Conservation (phyloP, 2,329 filamentous ascomycete genomes). For the Dactylonectria macrodidyma region DNA sequence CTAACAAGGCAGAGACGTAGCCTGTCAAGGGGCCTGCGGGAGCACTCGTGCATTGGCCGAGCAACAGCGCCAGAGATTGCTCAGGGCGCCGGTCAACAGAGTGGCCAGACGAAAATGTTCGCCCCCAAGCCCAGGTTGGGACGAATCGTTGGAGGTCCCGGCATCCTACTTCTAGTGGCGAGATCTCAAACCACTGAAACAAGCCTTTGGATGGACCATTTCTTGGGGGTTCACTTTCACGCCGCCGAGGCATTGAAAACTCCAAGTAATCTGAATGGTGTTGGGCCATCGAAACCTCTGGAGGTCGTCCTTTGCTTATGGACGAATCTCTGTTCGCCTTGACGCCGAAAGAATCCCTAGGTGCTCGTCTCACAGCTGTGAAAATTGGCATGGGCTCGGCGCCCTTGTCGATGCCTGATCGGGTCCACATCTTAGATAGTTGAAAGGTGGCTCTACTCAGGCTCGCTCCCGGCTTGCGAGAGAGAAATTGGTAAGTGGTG, state of each 20-base stretch:
- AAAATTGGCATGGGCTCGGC: slow-evolving; percentile 42
- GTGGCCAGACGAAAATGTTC: slow-evolving; percentile 38
- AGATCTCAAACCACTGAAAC: slow-evolving; percentile 46
- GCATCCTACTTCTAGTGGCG: slow-evolving; percentile 40
- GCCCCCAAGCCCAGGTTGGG: slow-evolving; percentile 44
- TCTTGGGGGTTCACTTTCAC: background rate
- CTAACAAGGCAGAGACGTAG: slow-evolving; percentile 38
- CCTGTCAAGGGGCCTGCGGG: slow-evolving; percentile 37
- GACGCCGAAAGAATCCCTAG: slow-evolving; percentile 28
- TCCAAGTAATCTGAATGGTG: slow-evolving; percentile 18
- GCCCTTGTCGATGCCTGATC: slow-evolving; percentile 30
- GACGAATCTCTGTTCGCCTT: slow-evolving; percentile 32
- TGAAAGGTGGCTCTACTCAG: slow-evolving; percentile 42
- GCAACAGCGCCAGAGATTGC: slow-evolving; percentile 36
- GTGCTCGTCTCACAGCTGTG: slow-evolving; percentile 38
- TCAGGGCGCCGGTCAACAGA: slow-evolving; percentile 39
- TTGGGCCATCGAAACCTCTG: slow-evolving; percentile 20
- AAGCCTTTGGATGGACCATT: background rate
- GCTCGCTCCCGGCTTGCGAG: slow-evolving; percentile 29
- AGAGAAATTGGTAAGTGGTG: slow-evolving; percentile 36
- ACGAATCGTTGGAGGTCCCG: slow-evolving; percentile 39
- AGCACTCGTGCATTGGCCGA: slow-evolving; percentile 43
- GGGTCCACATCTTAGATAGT: slow-evolving; percentile 38
- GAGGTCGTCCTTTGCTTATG: slow-evolving; percentile 21
- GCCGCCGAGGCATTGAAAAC: background rate